Conservation (phyloP, 805 yeast genomes). For the Barnettozyma populi region DNA sequence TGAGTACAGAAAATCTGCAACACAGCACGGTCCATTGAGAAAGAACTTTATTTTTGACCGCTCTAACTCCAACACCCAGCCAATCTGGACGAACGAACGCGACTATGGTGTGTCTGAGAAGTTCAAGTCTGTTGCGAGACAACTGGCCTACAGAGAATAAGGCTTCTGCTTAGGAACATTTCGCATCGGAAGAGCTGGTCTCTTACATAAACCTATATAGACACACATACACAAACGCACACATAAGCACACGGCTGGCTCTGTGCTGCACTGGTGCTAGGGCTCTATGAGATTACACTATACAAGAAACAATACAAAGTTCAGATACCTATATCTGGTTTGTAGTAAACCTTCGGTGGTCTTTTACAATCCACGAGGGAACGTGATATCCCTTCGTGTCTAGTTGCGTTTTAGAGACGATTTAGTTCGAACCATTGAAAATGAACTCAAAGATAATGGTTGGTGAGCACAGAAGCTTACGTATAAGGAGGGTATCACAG, state of each 20-base stretch:
- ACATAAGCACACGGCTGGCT: background rate
- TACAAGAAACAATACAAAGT: too few species aligned
- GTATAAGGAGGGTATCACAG: too few species aligned
- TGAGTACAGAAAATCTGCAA: constrained; percentile 34
- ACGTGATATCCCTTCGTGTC: too few species aligned
- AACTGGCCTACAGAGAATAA: constrained; percentile 19
- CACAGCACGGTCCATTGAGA: constrained; percentile 33
- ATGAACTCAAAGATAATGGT: too few species aligned
- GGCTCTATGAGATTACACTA: background rate
- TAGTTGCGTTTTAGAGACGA: too few species aligned
- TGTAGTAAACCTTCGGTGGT: background rate
- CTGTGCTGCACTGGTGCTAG: background rate
- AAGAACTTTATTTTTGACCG: constrained; percentile 13
- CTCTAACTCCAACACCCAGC: constrained; percentile 11
- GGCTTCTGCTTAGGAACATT: background rate
- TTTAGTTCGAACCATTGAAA: too few species aligned
- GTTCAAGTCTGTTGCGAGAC: constrained; percentile 22
- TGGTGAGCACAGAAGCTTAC: too few species aligned
- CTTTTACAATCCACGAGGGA: too few species aligned
- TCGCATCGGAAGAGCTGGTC: background rate
- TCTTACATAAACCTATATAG: background rate
- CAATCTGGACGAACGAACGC: constrained; percentile 17
- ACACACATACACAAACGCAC: background rate
- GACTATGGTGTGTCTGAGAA: constrained; percentile 23
- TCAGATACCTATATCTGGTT: background rate